Conservation (phyloP, 441 rosid genomes). For the Corymbia citriodora region DNA sequence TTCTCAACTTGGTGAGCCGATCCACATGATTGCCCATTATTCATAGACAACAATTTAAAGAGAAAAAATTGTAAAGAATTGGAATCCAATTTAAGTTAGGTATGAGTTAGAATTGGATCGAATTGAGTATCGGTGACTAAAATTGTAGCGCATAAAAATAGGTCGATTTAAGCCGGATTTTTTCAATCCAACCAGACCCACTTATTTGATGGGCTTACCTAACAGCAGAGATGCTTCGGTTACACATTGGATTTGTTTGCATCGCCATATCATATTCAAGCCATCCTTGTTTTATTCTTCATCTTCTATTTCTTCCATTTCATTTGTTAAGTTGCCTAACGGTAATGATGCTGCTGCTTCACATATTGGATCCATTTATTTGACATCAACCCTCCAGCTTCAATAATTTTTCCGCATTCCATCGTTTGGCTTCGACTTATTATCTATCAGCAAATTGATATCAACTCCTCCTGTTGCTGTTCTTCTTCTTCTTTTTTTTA, state of each 20-base stretch:
- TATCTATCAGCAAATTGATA: background rate
- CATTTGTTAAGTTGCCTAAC: background rate
- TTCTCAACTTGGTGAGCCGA: fast-evolving
- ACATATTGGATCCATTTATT: background rate
- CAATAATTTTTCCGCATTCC: no score
- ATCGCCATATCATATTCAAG: background rate
- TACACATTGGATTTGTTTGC: background rate
- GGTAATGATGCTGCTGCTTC: background rate
- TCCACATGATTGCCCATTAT: background rate
- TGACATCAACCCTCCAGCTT: background rate
- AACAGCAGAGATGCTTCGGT: background rate
- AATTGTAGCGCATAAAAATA: no score
- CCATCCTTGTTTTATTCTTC: background rate
- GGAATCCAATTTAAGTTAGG: background rate
- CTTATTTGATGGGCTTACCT: background rate
- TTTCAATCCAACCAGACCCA: background rate
- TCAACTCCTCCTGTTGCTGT: background rate
- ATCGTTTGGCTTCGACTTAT: background rate
- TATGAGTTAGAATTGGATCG: background rate
- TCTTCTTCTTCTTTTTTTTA: no score
- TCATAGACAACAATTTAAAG: background rate
- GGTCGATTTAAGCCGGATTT: background rate
- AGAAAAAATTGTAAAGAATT: background rate
- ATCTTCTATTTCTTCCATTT: background rate
- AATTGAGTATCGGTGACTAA: background rate